A percentile compares a stretch with the other conserved stretches of the same genome.
Evolutionary conservation across 2,329 filamentous ascomycete species (phyloP).

Genomic region (Neonectria ditissima): DNA sequence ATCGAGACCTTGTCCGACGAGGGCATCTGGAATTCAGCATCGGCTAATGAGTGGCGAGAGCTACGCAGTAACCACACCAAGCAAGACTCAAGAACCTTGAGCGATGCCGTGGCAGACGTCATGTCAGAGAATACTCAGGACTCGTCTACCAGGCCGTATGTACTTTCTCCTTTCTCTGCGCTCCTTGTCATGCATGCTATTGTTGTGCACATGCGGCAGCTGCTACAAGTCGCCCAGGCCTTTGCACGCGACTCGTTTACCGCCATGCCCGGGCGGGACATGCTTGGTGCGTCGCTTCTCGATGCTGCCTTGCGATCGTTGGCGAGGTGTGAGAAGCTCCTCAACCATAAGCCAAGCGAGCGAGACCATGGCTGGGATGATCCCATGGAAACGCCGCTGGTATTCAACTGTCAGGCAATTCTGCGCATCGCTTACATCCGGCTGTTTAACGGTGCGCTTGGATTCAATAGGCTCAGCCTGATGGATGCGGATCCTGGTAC

Average conservation of each 20-base stretch:
- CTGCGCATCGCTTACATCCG: conserved; percentile 26
- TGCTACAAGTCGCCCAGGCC: conserved; percentile 18
- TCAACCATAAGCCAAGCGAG: neutral
- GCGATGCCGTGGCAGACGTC: conserved; percentile 20
- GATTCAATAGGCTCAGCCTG: conserved; percentile 1
- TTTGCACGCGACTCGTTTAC: neutral
- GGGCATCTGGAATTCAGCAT: conserved; percentile 22
- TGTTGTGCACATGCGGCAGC: conserved; percentile 30
- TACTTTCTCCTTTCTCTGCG: conserved; percentile 17
- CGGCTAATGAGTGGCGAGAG: conserved; percentile 26
- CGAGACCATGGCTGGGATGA: neutral
- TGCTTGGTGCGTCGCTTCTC: conserved; percentile 12
- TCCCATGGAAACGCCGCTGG: conserved; percentile 6
- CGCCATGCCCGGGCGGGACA: neutral
- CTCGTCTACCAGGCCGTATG: neutral
- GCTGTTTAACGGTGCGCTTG: conserved; percentile 8
- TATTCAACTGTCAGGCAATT: conserved; percentile 28
- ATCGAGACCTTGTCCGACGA: conserved; percentile 28
- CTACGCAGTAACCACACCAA: neutral
- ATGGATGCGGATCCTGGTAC: conserved; percentile 2
- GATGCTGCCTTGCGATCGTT: conserved; percentile 10
- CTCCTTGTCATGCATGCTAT: conserved; percentile 26
- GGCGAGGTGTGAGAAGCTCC: conserved; percentile 10
- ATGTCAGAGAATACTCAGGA: conserved; percentile 5
- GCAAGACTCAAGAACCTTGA: conserved; percentile 13